Percentiles rank a stretch among this genome's conserved stretches.
phyloP scores from a whole-genome alignment of 495 filamentous ascomycete genomes.

The Penicillium chermesinum region DNA sequence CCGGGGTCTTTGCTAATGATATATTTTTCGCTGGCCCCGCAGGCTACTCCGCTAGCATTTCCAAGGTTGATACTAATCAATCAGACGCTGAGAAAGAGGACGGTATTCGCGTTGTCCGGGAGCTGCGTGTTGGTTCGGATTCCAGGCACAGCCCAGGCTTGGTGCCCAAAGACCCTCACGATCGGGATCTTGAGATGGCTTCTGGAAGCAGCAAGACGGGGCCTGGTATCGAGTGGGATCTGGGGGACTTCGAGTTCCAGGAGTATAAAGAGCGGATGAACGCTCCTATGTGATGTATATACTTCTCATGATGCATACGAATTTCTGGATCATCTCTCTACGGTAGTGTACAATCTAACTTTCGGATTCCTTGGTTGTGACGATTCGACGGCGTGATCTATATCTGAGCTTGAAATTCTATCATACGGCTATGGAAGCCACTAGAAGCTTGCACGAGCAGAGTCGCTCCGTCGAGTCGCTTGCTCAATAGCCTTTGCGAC shows the following conservation, averaged over 20 bases:
- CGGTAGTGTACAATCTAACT: too few relatives aligned
- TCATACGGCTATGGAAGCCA: too few relatives aligned
- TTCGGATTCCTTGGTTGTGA: neutral
- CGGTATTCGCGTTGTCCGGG: constrained; percentile 31
- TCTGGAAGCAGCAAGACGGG: neutral
- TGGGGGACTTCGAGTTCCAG: constrained; percentile 25
- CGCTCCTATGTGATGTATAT: constrained; percentile 15
- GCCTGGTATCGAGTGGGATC: constrained; percentile 21
- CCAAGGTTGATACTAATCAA: constrained; percentile 8
- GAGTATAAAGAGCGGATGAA: constrained; percentile 29
- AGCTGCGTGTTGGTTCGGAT: constrained; percentile 26
- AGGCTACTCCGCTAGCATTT: constrained; percentile 26
- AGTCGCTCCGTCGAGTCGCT: constrained; percentile 14
- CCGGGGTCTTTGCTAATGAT: constrained; percentile 20
- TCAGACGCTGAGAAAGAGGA: constrained; percentile 10
- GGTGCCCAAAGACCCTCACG: neutral
- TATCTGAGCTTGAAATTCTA: too few relatives aligned
- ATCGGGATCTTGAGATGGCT: constrained; percentile 13
- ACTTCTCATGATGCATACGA: neutral
- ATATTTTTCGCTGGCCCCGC: constrained; percentile 15
- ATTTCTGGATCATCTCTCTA: too few relatives aligned
- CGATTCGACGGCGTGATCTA: neutral
- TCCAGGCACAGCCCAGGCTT: too few relatives aligned
- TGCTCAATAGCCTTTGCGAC: constrained; percentile 37
- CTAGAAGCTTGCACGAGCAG: constrained; percentile 11